Base-by-base conservation (phyloP, 2,329 filamentous ascomycete genomes). In the Lanzia echinophila region DNA sequence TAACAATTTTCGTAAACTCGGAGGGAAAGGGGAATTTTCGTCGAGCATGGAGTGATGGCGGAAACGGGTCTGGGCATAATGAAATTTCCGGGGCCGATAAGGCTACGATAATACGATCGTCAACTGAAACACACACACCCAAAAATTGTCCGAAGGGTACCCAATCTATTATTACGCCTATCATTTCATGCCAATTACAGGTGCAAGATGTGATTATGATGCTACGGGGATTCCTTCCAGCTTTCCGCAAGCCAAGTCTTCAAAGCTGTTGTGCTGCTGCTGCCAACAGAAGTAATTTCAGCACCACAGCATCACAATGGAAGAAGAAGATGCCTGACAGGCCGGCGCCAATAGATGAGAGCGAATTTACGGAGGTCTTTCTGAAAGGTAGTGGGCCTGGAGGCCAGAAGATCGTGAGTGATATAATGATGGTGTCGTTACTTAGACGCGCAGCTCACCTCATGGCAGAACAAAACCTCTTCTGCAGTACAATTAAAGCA, bases 401-500 rank as follows among this genome's bases (percentile, higher is more conserved):
- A 22, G 94, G 94, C 0, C 94, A 99, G 69, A 96, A 96, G 70
- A 97, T 97, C 73, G 86, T 90, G 71, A 51, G 74, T 68, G 3
- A 28, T 34, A 55, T 47, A 48, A 15, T 45, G 19, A 44, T 43
- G 13, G 15, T 13, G 39, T 51, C 47, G 6, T 22, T 12, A 53
- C 10, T 11, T 47, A 42, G 20, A 15, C 22, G 50, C 22, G 19
- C 13, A 44, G 24, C 36, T 41, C 17, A 39, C 34, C 44, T n/a
- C 17, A 24, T 19, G 28, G 41, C 57, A 85, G 86, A 99, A 99
- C 73, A 99, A 99, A 82, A 99, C 94, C 24, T 90, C 85, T 60
- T 96, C 89, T 0, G 92, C 92, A 36, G 92, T 96, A 2, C 94
- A 99, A 69, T 77, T 99, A 34, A 94, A 86, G 62, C 94, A 99